Evolutionary conservation across 331 rosid genomes (phyloP).

Genomic region (Erythrophleum ivorense): DNA sequence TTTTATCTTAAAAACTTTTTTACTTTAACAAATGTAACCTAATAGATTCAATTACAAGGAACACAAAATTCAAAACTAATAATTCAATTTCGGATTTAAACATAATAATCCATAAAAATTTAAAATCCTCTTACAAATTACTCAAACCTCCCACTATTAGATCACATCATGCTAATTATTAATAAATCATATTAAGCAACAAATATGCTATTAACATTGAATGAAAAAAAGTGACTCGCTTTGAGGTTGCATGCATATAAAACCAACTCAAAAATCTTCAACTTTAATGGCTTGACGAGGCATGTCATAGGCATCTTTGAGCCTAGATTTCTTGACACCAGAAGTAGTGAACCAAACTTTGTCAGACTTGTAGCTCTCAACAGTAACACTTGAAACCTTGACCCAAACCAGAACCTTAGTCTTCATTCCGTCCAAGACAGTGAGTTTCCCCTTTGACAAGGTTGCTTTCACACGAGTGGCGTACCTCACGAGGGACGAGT

Average conservation of each 20-base stretch:
- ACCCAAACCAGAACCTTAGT: conserved; percentile 81
- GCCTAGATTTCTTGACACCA: conserved; percentile 67
- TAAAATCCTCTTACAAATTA: too few species aligned
- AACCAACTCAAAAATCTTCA: conserved; percentile 45
- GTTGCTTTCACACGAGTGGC: conserved; percentile 70
- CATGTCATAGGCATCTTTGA: conserved; percentile 66
- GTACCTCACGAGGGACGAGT: conserved; percentile 67
- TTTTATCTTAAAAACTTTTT: too few species aligned
- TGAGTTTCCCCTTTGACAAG: conserved; percentile 70
- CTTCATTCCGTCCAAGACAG: conserved; percentile 74
- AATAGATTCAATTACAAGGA: too few species aligned
- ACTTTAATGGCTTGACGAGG: conserved; percentile 59
- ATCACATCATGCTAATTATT: too few species aligned
- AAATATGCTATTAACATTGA: too few species aligned
- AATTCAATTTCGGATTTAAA: too few species aligned
- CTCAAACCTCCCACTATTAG: too few species aligned
- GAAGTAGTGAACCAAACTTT: conserved; percentile 71
- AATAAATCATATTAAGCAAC: too few species aligned
- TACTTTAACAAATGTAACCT: too few species aligned
- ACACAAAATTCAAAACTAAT: too few species aligned
- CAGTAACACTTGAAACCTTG: conserved; percentile 64
- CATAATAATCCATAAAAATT: too few species aligned
- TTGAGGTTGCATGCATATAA: not conserved
- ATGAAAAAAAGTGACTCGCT: too few species aligned
- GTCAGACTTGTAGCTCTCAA: conserved; percentile 74